phyloP scores from a whole-genome alignment of 148 eudicot species.

The Linanthus parryae region DNA sequence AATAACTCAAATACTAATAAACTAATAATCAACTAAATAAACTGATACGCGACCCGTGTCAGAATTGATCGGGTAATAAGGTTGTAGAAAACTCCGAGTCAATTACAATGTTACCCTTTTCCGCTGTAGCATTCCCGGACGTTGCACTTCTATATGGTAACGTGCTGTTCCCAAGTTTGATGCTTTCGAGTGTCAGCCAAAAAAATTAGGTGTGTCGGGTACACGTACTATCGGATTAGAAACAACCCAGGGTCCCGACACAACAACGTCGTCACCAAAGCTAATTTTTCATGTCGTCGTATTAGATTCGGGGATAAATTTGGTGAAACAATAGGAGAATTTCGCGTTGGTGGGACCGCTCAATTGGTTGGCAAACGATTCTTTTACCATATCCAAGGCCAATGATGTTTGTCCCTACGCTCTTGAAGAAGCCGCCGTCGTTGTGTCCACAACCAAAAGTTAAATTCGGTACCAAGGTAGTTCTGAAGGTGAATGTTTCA shows the following conservation, averaged over 20 bases:
- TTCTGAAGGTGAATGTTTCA: slow-evolving; percentile 23
- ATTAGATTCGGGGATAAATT: slow-evolving; percentile 4
- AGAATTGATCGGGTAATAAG: slow-evolving; percentile 26
- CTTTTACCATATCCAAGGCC: slow-evolving; percentile 29
- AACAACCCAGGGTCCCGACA: slow-evolving; percentile 24
- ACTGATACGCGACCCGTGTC: no score
- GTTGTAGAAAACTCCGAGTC: slow-evolving; percentile 70
- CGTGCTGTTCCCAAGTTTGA: slow-evolving; percentile 22
- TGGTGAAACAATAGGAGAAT: slow-evolving; percentile 32
- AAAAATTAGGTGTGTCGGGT: slow-evolving; percentile 21
- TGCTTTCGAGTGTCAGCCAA: slow-evolving; percentile 30
- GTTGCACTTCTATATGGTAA: neutral
- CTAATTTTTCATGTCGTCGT: slow-evolving; percentile 34
- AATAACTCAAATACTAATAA: no score
- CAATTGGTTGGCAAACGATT: slow-evolving; percentile 21
- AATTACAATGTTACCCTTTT: slow-evolving; percentile 50
- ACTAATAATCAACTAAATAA: no score
- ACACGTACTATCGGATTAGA: slow-evolving; percentile 30
- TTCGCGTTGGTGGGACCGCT: slow-evolving; percentile 9
- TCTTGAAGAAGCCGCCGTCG: slow-evolving; percentile 3
- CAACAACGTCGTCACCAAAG: slow-evolving; percentile 34
- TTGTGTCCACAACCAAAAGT: slow-evolving; percentile 23
- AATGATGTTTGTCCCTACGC: slow-evolving; percentile 12
- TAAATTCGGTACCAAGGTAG: neutral
- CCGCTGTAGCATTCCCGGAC: neutral